Base-by-base conservation (phyloP, 306 rosid species). In the Prosopis cineraria region DNA sequence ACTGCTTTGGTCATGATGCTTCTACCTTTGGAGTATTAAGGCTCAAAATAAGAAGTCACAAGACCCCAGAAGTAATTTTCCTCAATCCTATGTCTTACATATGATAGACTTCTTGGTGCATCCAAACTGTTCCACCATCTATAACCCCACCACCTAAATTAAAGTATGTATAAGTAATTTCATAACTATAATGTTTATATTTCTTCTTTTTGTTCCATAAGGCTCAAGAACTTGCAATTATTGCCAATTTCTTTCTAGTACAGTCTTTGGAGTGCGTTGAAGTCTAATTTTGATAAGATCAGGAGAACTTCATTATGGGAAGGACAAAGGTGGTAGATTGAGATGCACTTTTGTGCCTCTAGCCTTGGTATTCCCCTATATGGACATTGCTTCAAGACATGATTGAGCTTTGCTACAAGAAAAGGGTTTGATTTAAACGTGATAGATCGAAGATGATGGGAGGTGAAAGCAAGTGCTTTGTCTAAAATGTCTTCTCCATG, bases 81-180 rank as follows among this genome's bases (percentile, higher is more conserved):
- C 6, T 83, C 86, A 11, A 86, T 62, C 50, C 91, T 81, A 66
- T 85, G 81, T 36, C 89, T 79, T 6, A 52, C 53, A 78, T 74
- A 88, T 0, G 92, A 78, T 0, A 77, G 31, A n/a, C 70, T 81
- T 50, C 58, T 52, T 52, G 39, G 44, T 3, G 40, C 33, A 41
- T 86, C 79, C 27, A 88, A 73, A 24, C 79, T 79, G 9, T 86
- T 82, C 90, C 88, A 86, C 92, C 91, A 87, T 74, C 90, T 82
- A 44, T 6, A 53, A 2, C n/a, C n/a, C n/a, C n/a, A n/a, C n/a
- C n/a, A n/a, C n/a, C n/a, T n/a, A 53, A 22, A 22, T 10, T 0
- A 3, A 53, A 24, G 6, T n/a, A n/a, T 53, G 30, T 10, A 10
- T 53, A 20, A 20, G 0, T 20, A 53, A 53, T 20, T 3, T 50